Percentiles rank a stretch among this genome's conserved stretches.
These are phyloP conservation scores for Arthrobotrys sphaeroides DNA, from an alignment of 2,329 filamentous ascomycete genomes.

Conservation along the genomic window DNA sequence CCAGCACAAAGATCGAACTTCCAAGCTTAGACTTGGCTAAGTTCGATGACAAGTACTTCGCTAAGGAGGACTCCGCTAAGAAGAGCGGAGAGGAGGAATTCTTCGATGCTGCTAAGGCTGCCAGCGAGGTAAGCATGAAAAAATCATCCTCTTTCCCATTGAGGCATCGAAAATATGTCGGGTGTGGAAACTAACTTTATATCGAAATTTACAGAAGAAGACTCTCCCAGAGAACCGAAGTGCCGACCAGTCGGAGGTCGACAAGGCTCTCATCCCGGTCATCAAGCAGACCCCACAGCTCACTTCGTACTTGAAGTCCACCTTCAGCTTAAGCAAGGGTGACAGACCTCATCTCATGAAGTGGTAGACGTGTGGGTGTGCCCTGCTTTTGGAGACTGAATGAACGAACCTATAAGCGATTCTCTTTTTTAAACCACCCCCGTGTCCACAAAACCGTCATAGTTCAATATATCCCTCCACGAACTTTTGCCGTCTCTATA, in stretches of 20 bases:
- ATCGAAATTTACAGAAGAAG: slow-evolving; percentile 79
- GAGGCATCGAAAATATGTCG: neutral
- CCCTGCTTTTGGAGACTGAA: slow-evolving; percentile 36
- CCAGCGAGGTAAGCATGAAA: slow-evolving; percentile 49
- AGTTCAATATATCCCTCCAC: slow-evolving; percentile 54
- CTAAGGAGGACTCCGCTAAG: slow-evolving; percentile 91
- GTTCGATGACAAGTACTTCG: slow-evolving; percentile 95
- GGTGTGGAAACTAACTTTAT: slow-evolving; percentile 60
- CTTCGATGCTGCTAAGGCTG: slow-evolving; percentile 85
- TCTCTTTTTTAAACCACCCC: slow-evolving; percentile 44
- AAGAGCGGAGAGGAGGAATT: slow-evolving; percentile 97
- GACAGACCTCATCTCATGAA: slow-evolving; percentile 99
- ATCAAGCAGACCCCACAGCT: slow-evolving; percentile 99
- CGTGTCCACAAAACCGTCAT: slow-evolving; percentile 30
- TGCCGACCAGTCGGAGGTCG: slow-evolving; percentile 97
- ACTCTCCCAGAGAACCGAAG: slow-evolving; percentile 88
- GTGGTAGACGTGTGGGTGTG: slow-evolving; percentile 74
- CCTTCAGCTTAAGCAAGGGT: slow-evolving; percentile 98
- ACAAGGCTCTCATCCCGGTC: slow-evolving; percentile 91
- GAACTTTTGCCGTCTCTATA: slow-evolving; percentile 37
- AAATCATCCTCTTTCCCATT: too few species aligned
- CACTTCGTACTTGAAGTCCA: slow-evolving; percentile 89
- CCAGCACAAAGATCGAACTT: slow-evolving; percentile 84
- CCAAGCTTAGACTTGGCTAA: slow-evolving; percentile 88
- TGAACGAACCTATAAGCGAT: slow-evolving; percentile 48